These are phyloP conservation scores for Auriscalpium microsporum DNA, from an alignment of 768 basidiomycete genomes.

Conservation along the genomic window DNA sequence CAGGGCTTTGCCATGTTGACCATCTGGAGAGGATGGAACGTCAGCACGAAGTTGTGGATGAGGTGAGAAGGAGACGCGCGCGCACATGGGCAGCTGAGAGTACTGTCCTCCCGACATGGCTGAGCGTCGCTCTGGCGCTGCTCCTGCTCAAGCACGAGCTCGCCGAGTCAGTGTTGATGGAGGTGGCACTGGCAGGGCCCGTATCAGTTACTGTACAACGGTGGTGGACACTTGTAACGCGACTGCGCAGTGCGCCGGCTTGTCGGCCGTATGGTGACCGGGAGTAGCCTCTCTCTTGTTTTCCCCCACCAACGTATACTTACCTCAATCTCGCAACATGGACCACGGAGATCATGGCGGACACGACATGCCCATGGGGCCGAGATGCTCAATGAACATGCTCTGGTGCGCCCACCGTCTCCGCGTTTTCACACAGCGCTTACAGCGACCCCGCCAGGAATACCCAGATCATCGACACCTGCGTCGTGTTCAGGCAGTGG, in stretches of 20 bases:
- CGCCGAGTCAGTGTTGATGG: too few species aligned
- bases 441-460: constrained; percentile 37
- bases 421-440: background rate
- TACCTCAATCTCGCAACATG: constrained; percentile 13
- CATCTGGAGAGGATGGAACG: background rate
- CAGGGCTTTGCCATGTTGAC: background rate
- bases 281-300: too few species aligned
- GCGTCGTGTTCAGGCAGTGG: constrained; percentile 75
- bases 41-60: background rate
- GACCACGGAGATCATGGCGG: constrained; percentile 37
- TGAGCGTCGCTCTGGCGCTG: background rate
- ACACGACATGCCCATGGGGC: constrained; percentile 39
- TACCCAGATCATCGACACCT: constrained; percentile 70
- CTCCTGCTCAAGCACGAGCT: too few species aligned
- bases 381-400: constrained; percentile 70
- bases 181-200: too few species aligned
- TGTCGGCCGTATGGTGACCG: too few species aligned
- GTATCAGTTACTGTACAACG: too few species aligned
- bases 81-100: constrained; percentile 1
- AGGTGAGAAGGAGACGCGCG: background rate
- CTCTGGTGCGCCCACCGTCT: constrained; percentile 45
- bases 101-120: background rate
- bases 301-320: background rate
- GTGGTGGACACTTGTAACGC: too few species aligned
- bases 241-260: too few species aligned